phyloP scores from a whole-genome alignment of 176 grass and related monocot genomes.

The Aegilops speltoides region DNA sequence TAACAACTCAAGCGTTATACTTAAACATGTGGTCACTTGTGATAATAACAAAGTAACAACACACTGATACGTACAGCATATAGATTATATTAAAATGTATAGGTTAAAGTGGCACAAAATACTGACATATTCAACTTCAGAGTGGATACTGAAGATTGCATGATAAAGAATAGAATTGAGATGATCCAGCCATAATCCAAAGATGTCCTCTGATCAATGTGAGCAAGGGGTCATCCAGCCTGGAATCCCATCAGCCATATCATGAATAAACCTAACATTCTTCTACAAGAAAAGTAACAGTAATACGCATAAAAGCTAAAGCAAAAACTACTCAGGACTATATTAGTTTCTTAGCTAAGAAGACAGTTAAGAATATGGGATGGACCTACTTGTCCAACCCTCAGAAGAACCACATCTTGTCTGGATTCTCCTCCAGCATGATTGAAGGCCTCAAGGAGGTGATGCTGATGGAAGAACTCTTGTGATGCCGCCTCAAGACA shows the following conservation, averaged over 20 bases:
- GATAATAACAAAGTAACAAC: background rate
- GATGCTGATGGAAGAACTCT: no score
- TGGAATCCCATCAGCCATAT: background rate
- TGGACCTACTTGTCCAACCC: background rate
- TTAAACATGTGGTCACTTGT: no score
- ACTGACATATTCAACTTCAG: background rate
- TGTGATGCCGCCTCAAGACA: background rate
- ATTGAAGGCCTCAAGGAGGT: background rate
- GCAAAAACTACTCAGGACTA: background rate
- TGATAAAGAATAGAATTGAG: background rate
- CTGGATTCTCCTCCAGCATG: background rate
- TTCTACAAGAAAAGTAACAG: background rate
- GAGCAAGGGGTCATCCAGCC: background rate
- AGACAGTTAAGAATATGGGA: background rate
- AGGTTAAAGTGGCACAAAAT: background rate
- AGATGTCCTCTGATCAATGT: background rate
- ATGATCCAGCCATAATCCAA: background rate
- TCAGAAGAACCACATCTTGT: background rate
- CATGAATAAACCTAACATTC: background rate
- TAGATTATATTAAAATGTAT: no score
- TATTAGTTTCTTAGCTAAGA: background rate
- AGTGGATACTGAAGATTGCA: background rate
- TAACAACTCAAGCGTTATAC: no score
- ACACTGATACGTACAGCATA: background rate
- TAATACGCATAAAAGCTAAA: no score